A percentile compares a stretch with the other conserved stretches of the same genome.
These are phyloP conservation scores for Trichoderma reesei DNA, from an alignment of 495 filamentous ascomycete species.

Conservation along the genomic window DNA sequence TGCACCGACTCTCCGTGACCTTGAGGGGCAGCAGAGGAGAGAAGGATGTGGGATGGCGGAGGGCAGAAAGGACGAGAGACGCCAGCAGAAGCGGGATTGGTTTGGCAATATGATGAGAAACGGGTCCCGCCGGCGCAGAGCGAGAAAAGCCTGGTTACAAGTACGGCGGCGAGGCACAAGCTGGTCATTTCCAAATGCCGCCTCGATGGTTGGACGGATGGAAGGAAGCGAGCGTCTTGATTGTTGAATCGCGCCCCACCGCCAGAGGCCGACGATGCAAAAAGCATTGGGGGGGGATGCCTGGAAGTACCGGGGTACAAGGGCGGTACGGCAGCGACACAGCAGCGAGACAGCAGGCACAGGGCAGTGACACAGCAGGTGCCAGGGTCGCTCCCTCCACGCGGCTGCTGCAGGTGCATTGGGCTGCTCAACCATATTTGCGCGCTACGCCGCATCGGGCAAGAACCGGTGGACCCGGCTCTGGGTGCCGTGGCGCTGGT, in stretches of 20 bases:
- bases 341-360: too few species aligned
- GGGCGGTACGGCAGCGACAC: too few species aligned
- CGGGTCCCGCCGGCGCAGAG: background rate
- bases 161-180: background rate
- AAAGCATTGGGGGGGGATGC: slow-evolving; percentile 9
- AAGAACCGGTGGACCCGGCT: background rate
- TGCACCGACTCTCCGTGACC: slow-evolving; percentile 1
- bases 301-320: background rate
- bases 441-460: slow-evolving; percentile 4
- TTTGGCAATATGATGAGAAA: background rate
- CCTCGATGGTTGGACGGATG: slow-evolving; percentile 1
- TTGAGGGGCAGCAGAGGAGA: background rate
- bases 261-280: background rate
- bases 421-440: slow-evolving; percentile 13
- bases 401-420: slow-evolving; percentile 7
- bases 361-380: too few species aligned
- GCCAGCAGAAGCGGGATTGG: background rate
- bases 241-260: slow-evolving; percentile 10
- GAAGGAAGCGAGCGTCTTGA: slow-evolving; percentile 4
- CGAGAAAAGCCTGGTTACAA: background rate
- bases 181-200: background rate
- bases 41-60: background rate
- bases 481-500: slow-evolving; percentile 4
- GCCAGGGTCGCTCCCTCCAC: background rate
- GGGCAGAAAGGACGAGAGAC: background rate